Conservation (phyloP, 805 yeast species). For the Wickerhamomyces sydowiorum region DNA sequence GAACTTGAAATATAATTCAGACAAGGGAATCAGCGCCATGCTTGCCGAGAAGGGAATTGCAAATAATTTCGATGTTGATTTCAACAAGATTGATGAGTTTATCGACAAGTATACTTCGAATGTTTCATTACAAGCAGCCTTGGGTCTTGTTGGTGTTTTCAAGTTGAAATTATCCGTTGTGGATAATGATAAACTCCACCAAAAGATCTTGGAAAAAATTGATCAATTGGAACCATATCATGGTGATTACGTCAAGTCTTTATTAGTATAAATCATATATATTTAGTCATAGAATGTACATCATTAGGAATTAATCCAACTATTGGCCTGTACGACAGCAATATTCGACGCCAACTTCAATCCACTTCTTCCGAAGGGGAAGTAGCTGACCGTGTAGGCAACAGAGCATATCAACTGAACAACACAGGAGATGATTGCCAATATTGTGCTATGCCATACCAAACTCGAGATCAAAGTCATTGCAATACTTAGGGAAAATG, state of each 20-base stretch:
- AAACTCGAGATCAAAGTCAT: constrained; percentile 8
- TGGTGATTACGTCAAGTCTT: background rate
- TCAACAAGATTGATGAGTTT: constrained; percentile 7
- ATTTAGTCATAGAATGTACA: background rate
- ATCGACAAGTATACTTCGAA: constrained; percentile 9
- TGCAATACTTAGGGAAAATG: constrained; percentile 8
- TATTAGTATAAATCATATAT: background rate
- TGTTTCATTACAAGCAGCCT: constrained; percentile 7
- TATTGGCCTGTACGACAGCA: constrained; percentile 13
- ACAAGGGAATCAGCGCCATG: constrained; percentile 17
- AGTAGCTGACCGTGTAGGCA: constrained; percentile 14
- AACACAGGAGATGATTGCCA: constrained; percentile 8
- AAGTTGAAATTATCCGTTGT: constrained; percentile 11
- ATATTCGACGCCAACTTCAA: constrained; percentile 11
- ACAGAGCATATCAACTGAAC: constrained; percentile 8
- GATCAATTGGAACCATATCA: background rate
- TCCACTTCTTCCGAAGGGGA: constrained; percentile 16
- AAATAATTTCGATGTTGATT: constrained; percentile 18
- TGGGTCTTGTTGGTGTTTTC: constrained; percentile 12
- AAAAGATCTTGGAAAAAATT: background rate
- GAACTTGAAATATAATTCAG: constrained; percentile 15
- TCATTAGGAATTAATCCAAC: constrained; percentile 11
- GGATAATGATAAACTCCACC: constrained; percentile 27
- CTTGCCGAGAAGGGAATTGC: constrained; percentile 19
- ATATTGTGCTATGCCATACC: constrained; percentile 6